Evolutionary conservation across 2,329 filamentous ascomycete genomes (phyloP).

Genomic region (Aureobasidium leucospermi): DNA sequence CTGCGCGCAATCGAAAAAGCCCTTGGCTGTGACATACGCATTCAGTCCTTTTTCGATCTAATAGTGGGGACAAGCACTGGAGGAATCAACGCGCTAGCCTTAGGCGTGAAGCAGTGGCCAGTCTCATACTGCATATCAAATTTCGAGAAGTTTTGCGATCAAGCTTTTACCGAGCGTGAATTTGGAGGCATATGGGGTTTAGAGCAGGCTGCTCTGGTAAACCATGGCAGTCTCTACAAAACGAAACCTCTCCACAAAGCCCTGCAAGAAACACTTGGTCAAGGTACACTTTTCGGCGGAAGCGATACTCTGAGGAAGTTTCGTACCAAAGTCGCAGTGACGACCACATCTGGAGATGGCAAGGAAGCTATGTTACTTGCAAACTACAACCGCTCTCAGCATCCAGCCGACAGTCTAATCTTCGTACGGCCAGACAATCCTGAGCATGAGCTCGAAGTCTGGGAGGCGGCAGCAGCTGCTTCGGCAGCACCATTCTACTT

Average conservation of each 20-base stretch:
- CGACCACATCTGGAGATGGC: slow-evolving; percentile 34
- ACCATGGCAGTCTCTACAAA: slow-evolving; percentile 24
- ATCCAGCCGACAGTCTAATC: slow-evolving; percentile 25
- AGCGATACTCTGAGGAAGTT: neutral
- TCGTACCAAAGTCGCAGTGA: slow-evolving; percentile 35
- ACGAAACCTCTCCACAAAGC: slow-evolving; percentile 29
- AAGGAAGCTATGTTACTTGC: slow-evolving; percentile 35
- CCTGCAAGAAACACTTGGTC: slow-evolving; percentile 33
- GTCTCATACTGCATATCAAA: slow-evolving; percentile 33
- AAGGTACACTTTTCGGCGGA: slow-evolving; percentile 33
- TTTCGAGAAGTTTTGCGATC: slow-evolving; percentile 33
- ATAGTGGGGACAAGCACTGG: slow-evolving; percentile 43
- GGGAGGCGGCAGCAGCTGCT: slow-evolving; percentile 47
- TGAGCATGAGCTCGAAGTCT: slow-evolving; percentile 38
- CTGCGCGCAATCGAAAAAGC: slow-evolving; percentile 34
- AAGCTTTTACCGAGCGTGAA: slow-evolving; percentile 35
- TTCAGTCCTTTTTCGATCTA: slow-evolving; percentile 43
- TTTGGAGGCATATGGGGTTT: slow-evolving; percentile 24
- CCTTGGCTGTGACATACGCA: slow-evolving; percentile 32
- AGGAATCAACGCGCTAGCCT: slow-evolving; percentile 37
- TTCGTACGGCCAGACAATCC: slow-evolving; percentile 35
- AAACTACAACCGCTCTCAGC: slow-evolving; percentile 38
- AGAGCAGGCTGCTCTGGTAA: slow-evolving; percentile 25
- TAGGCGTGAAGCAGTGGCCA: slow-evolving; percentile 32
- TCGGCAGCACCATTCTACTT: slow-evolving; percentile 45